Conservation (phyloP, 1,284 basidiomycete genomes). For the Ceratobasidium sp. region DNA sequence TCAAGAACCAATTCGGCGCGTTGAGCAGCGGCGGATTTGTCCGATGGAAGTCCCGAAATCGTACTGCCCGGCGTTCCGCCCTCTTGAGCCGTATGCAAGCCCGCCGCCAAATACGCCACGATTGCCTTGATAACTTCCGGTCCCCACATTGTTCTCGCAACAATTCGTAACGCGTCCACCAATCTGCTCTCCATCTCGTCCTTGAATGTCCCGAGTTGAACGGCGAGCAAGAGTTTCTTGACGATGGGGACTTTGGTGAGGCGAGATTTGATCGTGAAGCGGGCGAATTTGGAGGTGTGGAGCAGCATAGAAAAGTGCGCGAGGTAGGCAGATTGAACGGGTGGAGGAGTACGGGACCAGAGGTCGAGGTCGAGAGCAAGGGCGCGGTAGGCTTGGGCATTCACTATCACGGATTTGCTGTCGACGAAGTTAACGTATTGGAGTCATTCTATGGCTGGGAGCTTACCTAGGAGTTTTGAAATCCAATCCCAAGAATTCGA, state of each 20-base stretch:
- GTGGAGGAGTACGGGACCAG: slow-evolving; percentile 77
- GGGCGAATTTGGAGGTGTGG: slow-evolving; percentile 72
- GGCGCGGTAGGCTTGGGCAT: slow-evolving; percentile 82
- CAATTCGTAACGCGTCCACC: slow-evolving; percentile 67
- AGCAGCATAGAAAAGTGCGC: slow-evolving; percentile 84
- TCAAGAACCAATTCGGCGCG: slow-evolving; percentile 72
- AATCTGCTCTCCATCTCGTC: slow-evolving; percentile 65
- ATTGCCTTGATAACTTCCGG: slow-evolving; percentile 84
- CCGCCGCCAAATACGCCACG: slow-evolving; percentile 85
- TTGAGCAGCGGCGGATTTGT: slow-evolving; percentile 55
- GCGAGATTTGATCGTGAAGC: slow-evolving; percentile 77
- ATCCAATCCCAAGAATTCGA: slow-evolving; percentile 86
- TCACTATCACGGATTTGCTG: slow-evolving; percentile 83
- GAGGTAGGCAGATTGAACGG: slow-evolving; percentile 80
- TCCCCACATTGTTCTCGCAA: slow-evolving; percentile 70
- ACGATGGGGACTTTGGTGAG: slow-evolving; percentile 77
- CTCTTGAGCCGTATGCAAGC: slow-evolving; percentile 74
- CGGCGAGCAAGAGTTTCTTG: slow-evolving; percentile 79
- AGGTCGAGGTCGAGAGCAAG: slow-evolving; percentile 91
- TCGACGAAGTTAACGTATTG: neutral
- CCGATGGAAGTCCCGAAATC: slow-evolving; percentile 8
- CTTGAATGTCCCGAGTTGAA: slow-evolving; percentile 80
- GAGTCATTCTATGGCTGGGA: neutral
- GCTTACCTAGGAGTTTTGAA: slow-evolving; percentile 81
- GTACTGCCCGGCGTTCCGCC: slow-evolving; percentile 39